Percentiles rank a stretch among this genome's conserved stretches.
Evolutionary conservation across 2,329 filamentous ascomycete species (phyloP).

Genomic region (Microsporum ferrugineum): DNA sequence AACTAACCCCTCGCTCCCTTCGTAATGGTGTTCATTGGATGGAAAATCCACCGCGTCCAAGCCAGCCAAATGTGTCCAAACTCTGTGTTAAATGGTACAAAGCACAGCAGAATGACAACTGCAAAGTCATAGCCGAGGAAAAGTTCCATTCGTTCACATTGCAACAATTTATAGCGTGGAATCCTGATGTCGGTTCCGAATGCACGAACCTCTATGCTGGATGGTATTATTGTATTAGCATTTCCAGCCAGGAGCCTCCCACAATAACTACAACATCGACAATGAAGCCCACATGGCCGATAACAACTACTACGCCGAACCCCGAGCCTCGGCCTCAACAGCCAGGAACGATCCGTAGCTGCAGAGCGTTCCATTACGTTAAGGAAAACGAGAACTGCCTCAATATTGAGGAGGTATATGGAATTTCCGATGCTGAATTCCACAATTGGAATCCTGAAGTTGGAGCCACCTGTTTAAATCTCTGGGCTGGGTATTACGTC

Average conservation of each 20-base stretch:
- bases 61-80: neutral
- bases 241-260: neutral
- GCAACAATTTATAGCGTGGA: constrained; percentile 3
- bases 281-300: neutral
- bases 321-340: constrained; percentile 2
- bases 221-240: constrained; percentile 4
- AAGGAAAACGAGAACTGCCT: neutral
- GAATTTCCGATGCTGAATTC: constrained; percentile 2
- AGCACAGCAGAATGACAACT: neutral
- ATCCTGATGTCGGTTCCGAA: neutral
- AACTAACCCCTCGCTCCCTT: neutral
- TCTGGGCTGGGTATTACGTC: constrained; percentile 4
- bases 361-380: constrained; percentile 4
- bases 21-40: neutral
- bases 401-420: neutral
- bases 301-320: neutral
- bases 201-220: constrained; percentile 2
- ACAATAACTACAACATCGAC: neutral
- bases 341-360: constrained; percentile 3
- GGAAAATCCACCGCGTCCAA: neutral
- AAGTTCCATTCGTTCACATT: neutral
- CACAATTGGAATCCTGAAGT: neutral
- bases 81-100: neutral
- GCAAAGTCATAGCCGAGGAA: neutral
- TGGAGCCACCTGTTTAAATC: neutral